Evolutionary conservation across 2,329 filamentous ascomycete genomes (phyloP).

Genomic region (Zelopaecilomyces penicillatus): DNA sequence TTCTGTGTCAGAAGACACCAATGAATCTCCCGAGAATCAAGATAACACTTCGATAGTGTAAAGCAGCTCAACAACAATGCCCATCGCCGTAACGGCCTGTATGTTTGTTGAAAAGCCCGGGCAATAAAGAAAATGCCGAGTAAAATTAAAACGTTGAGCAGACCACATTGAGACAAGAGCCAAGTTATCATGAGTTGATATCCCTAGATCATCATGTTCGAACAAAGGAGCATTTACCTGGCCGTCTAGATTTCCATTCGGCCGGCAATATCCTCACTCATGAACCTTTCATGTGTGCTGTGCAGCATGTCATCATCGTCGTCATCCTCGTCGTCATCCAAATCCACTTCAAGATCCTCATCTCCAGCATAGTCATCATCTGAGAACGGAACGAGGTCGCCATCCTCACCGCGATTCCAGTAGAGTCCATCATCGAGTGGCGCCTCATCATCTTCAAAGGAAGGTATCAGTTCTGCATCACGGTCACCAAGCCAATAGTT

Average conservation of each 20-base stretch:
- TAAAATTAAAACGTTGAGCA: not conserved
- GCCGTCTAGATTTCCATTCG: constrained; percentile 51
- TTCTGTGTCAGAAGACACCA: too few relatives aligned
- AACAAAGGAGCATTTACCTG: not conserved
- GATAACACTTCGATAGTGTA: too few relatives aligned
- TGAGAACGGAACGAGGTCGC: constrained; percentile 45
- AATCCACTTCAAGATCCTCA: constrained; percentile 32
- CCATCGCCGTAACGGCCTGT: not conserved
- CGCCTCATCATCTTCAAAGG: constrained; percentile 39
- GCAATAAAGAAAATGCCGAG: not conserved
- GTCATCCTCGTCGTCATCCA: constrained; percentile 37
- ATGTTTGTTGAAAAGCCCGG: constrained; percentile 6
- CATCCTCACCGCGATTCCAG: constrained; percentile 52
- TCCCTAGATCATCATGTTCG: not conserved
- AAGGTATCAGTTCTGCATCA: constrained; percentile 39
- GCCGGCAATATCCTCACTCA: constrained; percentile 55
- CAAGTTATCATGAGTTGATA: not conserved
- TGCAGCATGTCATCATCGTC: constrained; percentile 31
- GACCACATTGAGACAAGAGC: too few relatives aligned
- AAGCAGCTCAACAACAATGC: too few relatives aligned
- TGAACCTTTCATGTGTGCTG: constrained; percentile 41
- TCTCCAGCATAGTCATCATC: constrained; percentile 36
- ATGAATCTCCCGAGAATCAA: too few relatives aligned
- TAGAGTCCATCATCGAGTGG: constrained; percentile 41
- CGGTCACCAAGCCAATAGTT: constrained; percentile 79